Base-by-base conservation (phyloP, 768 basidiomycete species). In the Termitomyces sp. region DNA sequence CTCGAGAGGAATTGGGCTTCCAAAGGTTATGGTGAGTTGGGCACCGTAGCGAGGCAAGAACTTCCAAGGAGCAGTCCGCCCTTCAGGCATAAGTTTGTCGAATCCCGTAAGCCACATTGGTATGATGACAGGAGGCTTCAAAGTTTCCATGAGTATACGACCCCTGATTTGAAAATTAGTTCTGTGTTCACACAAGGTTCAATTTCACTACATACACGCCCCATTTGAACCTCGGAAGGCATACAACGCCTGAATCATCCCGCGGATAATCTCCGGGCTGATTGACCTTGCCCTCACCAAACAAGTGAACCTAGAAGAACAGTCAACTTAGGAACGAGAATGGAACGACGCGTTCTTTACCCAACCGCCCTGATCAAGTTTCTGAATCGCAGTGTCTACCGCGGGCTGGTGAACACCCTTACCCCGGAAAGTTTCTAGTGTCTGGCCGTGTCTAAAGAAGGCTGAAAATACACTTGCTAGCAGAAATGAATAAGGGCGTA, bases 81-180 rank as follows among this genome's bases (percentile, higher is more conserved):
- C 84, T 71, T 93, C 94, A 43, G 93, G 91, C 94, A 98, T 95
- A 18, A 97, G 76, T 61, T 84, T 78, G 66, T 98, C 91, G 63
- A 95, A 97, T 34, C 80, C 80, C 24, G 89, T 88, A 13, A 98
- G 76, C 93, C 93, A 98, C 81, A 97, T 91, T 2, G 95, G 95
- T 61, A 98, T 87, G 57, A 97, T 84, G 22, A 86, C 71, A 2
- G 95, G 95, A 44, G 84, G 80, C n/a, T 76, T 63, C 14, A 69
- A 65, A 6, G 77, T 68, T 64, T 82, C 80, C 76, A 81, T 94
- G 44, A 98, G 68, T 34, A 97, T 89, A 26, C 94, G 82, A 39
- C 91, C 92, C 27, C 93, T 95, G 66, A 34, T 54, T 45, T 27
- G 24, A 43, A 13, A 47, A 27, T 58, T 44, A 58, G 42, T 56